Conservation (phyloP, 176 grass and related monocot species). For the Calamus simplicifolius region DNA sequence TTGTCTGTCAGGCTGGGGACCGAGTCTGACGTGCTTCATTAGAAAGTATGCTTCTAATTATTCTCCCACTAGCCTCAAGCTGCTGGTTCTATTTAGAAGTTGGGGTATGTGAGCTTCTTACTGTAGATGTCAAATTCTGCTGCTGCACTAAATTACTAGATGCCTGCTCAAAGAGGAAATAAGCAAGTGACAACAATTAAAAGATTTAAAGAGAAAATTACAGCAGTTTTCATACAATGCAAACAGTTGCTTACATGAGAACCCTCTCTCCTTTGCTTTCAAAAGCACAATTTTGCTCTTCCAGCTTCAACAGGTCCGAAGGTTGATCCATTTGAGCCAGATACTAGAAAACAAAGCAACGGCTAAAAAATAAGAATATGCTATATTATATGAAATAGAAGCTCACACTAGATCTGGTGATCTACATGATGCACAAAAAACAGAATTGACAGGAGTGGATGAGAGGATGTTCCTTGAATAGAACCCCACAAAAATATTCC, state of each 20-base stretch:
- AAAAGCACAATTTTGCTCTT: slow-evolving; percentile 77
- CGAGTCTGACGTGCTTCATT: slow-evolving; percentile 38
- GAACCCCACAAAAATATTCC: no score
- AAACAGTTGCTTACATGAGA: slow-evolving; percentile 42
- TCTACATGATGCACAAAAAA: no score
- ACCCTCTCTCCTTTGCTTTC: slow-evolving; percentile 69
- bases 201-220: slow-evolving; percentile 16
- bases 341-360: slow-evolving; percentile 19
- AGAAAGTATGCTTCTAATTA: slow-evolving; percentile 62
- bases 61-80: slow-evolving; percentile 47
- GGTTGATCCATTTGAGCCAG: slow-evolving; percentile 34
- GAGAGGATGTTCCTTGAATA: no score
- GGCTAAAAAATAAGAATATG: neutral
- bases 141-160: slow-evolving; percentile 38
- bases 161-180: slow-evolving; percentile 23
- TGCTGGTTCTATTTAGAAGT: slow-evolving; percentile 49
- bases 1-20: slow-evolving; percentile 41
- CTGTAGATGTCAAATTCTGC: slow-evolving; percentile 23
- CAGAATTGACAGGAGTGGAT: no score
- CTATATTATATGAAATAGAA: neutral
- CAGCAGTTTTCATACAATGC: neutral
- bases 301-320: slow-evolving; percentile 45
- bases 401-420: neutral
- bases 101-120: slow-evolving; percentile 31
- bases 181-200: neutral